Conservation (phyloP, 352 stramenopile genomes). For the Thraustochytrium sp. region DNA sequence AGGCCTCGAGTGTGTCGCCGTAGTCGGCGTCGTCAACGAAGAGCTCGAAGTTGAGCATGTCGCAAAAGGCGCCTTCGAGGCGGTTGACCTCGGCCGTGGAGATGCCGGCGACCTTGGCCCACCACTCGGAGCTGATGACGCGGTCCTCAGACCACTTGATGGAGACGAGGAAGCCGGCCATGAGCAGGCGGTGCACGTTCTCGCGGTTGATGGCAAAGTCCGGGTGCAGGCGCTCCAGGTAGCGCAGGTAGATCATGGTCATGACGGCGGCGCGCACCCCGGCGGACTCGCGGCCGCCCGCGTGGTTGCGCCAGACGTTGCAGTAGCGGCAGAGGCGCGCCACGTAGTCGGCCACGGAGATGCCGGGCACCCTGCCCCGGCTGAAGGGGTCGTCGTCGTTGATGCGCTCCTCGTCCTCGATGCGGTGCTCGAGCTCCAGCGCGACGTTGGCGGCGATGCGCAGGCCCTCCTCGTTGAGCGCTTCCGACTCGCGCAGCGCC, state of each 20-base stretch:
- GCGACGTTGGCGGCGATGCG: slow-evolving; percentile 28
- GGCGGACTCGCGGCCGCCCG: slow-evolving; percentile 25
- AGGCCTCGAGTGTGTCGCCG: not conserved
- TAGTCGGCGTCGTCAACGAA: slow-evolving; percentile 38
- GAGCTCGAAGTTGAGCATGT: slow-evolving; percentile 34
- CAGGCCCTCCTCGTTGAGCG: slow-evolving; percentile 40
- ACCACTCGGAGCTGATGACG: slow-evolving; percentile 34
- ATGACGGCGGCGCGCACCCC: slow-evolving; percentile 33
- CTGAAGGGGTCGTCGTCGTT: slow-evolving; percentile 25
- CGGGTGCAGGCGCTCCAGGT: not conserved
- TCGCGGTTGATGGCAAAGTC: slow-evolving; percentile 19
- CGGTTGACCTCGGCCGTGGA: slow-evolving; percentile 7
- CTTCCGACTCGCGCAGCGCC: slow-evolving; percentile 16
- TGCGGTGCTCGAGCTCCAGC: not conserved
- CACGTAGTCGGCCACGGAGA: slow-evolving; percentile 39
- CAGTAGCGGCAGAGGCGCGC: slow-evolving; percentile 5
- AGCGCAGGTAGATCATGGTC: slow-evolving; percentile 18
- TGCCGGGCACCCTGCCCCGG: slow-evolving; percentile 18
- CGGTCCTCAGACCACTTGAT: slow-evolving; percentile 34
- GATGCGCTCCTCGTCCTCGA: not conserved
- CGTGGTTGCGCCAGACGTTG: slow-evolving; percentile 35
- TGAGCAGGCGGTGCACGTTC: slow-evolving; percentile 31
- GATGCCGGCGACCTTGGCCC: slow-evolving; percentile 35
- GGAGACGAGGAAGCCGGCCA: slow-evolving; percentile 28
- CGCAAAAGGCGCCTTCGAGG: slow-evolving; percentile 29